A percentile compares a stretch with the other conserved stretches of the same genome.
These are phyloP conservation scores for Sordariomycetes sp. DNA, from an alignment of 2,329 filamentous ascomycete species.

Conservation along the genomic window DNA sequence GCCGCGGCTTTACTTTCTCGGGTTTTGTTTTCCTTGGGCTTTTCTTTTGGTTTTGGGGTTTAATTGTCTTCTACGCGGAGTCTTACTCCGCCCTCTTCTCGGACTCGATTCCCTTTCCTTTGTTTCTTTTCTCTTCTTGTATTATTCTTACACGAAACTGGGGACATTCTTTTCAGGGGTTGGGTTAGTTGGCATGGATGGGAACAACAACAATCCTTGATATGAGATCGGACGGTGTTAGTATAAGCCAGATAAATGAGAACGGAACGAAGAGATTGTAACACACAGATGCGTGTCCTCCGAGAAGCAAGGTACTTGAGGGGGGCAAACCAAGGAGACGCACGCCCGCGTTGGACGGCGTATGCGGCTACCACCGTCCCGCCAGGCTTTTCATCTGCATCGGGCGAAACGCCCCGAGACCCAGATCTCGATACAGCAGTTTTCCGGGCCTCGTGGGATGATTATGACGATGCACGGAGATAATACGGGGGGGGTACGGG, in stretches of 20 bases:
- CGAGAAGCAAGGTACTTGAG: background rate
- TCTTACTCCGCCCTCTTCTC: background rate
- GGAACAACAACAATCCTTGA: background rate
- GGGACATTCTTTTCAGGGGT: no score
- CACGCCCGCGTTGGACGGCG: background rate
- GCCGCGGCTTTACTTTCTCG: background rate
- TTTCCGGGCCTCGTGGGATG: background rate
- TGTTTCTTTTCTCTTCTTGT: background rate
- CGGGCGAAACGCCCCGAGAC: background rate
- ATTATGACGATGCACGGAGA: background rate
- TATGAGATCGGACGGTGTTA: background rate
- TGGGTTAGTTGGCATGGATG: no score
- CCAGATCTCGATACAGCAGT: background rate
- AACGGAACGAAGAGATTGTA: background rate
- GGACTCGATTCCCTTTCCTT: background rate
- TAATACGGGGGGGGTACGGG: background rate
- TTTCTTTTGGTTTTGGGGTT: background rate
- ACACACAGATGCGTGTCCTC: constrained; percentile 9
- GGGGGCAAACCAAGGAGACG: background rate
- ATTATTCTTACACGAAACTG: background rate
- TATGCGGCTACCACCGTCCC: background rate
- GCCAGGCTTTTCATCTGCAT: background rate
- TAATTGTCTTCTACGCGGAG: background rate
- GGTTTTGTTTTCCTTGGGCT: background rate
- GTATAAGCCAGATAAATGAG: background rate